Conservation (phyloP, 176 grass and related monocot species). For the Echinochloa phyllopogon region DNA sequence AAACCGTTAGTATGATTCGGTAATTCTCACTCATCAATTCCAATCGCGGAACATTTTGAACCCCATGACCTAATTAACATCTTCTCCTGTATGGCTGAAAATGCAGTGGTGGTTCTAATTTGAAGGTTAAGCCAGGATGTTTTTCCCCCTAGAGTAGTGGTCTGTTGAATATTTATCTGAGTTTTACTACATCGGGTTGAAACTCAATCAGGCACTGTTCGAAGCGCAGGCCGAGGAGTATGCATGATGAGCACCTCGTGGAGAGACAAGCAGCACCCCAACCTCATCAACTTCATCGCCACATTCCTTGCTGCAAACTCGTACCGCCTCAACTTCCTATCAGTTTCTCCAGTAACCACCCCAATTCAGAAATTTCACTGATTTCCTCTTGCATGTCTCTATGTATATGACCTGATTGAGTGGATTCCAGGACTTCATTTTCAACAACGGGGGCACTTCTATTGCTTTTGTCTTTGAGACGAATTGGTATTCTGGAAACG, state of each 20-base stretch:
- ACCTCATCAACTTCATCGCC: constrained; percentile 66
- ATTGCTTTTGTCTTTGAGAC: constrained; percentile 83
- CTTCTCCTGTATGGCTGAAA: background rate
- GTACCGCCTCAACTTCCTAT: constrained; percentile 75
- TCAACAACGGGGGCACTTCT: constrained; percentile 77
- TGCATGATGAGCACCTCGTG: constrained; percentile 84
- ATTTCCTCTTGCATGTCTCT: background rate
- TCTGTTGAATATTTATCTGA: background rate
- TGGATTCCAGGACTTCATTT: constrained; percentile 66
- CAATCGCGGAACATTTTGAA: background rate
- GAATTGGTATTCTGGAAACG: constrained; percentile 62
- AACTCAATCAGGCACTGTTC: background rate
- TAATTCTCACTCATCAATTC: background rate
- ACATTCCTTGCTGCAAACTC: constrained; percentile 68
- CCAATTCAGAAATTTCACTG: background rate
- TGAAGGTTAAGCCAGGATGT: background rate
- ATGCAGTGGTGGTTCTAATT: background rate
- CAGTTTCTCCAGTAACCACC: constrained; percentile 58
- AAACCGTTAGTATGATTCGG: background rate
- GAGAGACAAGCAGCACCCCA: constrained; percentile 69
- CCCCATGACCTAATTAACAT: background rate
- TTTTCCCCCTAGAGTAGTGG: background rate
- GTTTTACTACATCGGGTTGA: background rate
- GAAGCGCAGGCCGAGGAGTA: constrained; percentile 54
- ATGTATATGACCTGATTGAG: background rate